These are phyloP conservation scores for Vicia villosa DNA, from an alignment of 306 rosid species.

Conservation along the genomic window DNA sequence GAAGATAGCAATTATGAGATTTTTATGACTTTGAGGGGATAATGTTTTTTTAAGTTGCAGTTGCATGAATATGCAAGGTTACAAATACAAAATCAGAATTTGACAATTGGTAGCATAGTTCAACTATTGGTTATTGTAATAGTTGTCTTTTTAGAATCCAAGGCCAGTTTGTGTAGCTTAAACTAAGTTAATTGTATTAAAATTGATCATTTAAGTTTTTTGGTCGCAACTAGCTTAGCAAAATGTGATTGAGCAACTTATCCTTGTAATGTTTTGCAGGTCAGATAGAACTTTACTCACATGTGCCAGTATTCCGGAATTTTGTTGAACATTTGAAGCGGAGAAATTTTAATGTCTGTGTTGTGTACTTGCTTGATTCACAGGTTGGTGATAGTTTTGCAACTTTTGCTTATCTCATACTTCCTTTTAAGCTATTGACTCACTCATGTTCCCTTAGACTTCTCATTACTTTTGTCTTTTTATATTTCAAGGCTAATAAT, in stretches of 20 bases:
- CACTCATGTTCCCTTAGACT: conserved; percentile 7
- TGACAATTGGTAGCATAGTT: neutral
- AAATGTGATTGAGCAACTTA: conserved; percentile 2
- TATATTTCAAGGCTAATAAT: conserved; percentile 21
- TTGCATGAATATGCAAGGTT: conserved; percentile 3
- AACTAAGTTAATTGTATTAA: neutral
- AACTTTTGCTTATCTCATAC: conserved; percentile 14
- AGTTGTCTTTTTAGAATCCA: neutral
- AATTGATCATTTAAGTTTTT: neutral
- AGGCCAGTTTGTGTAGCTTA: neutral
- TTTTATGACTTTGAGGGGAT: conserved; percentile 7
- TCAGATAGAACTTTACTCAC: conserved; percentile 92
- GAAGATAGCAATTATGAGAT: neutral
- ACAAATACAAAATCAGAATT: conserved; percentile 23
- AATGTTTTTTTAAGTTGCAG: conserved; percentile 4
- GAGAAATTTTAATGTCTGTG: conserved; percentile 80
- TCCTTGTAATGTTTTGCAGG: conserved; percentile 53
- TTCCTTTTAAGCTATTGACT: conserved; percentile 13
- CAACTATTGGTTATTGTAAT: neutral
- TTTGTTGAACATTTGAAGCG: conserved; percentile 86
- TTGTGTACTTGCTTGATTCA: conserved; percentile 87
- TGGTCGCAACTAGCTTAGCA: conserved; percentile 24
- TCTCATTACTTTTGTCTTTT: neutral
- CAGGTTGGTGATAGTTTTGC: conserved; percentile 59
- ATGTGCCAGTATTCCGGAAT: conserved; percentile 78